A percentile compares a stretch with the other conserved stretches of the same genome.
Conservation (phyloP, 2,329 filamentous ascomycete species). For the Chaetomiaceae sp. region DNA sequence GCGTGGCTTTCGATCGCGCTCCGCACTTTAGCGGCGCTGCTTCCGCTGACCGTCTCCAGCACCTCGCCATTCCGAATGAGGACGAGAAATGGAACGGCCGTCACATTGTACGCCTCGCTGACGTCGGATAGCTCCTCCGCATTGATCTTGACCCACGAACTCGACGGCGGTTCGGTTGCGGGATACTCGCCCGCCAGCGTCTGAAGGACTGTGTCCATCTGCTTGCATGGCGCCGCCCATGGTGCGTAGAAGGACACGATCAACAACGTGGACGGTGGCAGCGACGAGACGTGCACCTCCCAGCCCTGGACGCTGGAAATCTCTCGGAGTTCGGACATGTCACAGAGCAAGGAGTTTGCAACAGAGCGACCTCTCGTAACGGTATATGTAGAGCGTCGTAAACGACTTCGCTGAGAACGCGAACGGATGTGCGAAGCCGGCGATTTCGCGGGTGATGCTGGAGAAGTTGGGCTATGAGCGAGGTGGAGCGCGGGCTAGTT, state of each 20-base stretch:
- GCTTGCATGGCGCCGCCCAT: constrained; percentile 92
- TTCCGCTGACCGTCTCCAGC: constrained; percentile 81
- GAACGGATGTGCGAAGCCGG: no score
- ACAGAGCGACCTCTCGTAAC: no score
- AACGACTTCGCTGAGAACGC: neutral
- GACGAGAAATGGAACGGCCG: constrained; percentile 87
- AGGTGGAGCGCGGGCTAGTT: no score
- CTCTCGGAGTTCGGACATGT: constrained; percentile 71
- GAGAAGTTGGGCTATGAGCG: no score
- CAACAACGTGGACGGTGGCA: constrained; percentile 65
- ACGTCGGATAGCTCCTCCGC: constrained; percentile 91
- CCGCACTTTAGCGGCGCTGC: constrained; percentile 79
- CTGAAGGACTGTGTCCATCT: constrained; percentile 82
- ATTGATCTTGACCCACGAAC: constrained; percentile 85
- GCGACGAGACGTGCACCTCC: constrained; percentile 57
- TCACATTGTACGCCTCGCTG: constrained; percentile 88
- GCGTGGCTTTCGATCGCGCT: constrained; percentile 79
- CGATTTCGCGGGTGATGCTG: no score
- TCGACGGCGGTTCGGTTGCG: constrained; percentile 55
- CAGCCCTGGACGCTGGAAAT: constrained; percentile 70
- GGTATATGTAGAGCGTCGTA: no score
- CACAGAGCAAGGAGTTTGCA: constrained; percentile 17
- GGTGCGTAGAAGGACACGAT: constrained; percentile 93
- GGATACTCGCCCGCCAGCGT: constrained; percentile 84
- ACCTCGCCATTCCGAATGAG: constrained; percentile 69